Evolutionary conservation across 176 grass and related monocot species (phyloP).

Genomic region (Musa beccarii): DNA sequence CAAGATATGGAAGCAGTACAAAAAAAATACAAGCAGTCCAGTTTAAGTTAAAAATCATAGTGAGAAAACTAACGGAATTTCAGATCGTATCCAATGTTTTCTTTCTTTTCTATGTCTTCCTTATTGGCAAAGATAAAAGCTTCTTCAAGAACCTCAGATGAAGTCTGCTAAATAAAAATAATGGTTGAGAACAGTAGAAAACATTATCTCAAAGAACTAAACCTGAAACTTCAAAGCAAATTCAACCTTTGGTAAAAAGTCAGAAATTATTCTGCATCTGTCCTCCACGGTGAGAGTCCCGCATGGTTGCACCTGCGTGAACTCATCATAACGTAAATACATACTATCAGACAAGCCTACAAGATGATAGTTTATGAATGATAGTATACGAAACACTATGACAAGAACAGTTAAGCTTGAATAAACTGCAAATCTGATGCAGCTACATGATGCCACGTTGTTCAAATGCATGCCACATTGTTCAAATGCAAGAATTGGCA

Average conservation of each 20-base stretch:
- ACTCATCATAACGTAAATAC: conserved; percentile 1
- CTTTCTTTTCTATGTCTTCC: conserved; percentile 19
- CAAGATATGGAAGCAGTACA: not conserved
- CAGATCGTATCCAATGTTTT: not conserved
- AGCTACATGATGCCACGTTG: not conserved
- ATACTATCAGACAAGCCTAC: not conserved
- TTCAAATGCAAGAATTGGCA: not conserved
- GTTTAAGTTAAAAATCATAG: not conserved
- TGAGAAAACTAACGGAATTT: not conserved
- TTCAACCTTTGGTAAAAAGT: conserved; percentile 51
- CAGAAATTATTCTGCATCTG: conserved; percentile 35
- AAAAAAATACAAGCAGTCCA: not conserved
- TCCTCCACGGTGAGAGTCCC: conserved; percentile 43
- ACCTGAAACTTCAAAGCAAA: conserved; percentile 2
- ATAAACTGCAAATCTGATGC: not conserved
- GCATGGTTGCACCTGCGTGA: conserved; percentile 45
- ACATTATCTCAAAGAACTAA: conserved; percentile 7
- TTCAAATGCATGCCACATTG: not conserved
- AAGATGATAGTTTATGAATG: not conserved
- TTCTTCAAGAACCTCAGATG: conserved; percentile 43
- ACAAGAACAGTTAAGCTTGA: not conserved
- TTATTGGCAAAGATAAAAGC: conserved; percentile 4
- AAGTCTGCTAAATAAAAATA: conserved; percentile 30
- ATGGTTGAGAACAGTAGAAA: conserved; percentile 6
- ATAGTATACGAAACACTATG: not conserved